These are phyloP conservation scores for Speleostelium caveatum DNA, from an alignment of 78 protist species.

Conservation along the genomic window DNA sequence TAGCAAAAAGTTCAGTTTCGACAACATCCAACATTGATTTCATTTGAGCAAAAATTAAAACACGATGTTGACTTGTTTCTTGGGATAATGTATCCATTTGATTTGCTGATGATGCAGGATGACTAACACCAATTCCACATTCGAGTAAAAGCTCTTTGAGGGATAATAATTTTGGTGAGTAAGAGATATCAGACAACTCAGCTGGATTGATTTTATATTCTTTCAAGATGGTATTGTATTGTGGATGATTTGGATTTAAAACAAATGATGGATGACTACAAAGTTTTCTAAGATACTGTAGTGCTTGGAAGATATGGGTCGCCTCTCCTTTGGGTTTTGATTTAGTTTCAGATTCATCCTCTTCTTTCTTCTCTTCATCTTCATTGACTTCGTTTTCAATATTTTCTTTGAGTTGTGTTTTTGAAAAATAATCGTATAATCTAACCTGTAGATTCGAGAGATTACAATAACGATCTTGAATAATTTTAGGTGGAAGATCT, in stretches of 20 bases:
- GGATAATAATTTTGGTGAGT: constrained; percentile 91
- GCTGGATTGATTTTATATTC: background rate
- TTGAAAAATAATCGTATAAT: constrained; percentile 66
- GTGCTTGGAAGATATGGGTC: constrained; percentile 89
- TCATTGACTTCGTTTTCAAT: constrained; percentile 21
- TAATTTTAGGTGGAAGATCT: constrained; percentile 98
- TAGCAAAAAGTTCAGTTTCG: constrained; percentile 83
- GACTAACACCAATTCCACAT: constrained; percentile 86
- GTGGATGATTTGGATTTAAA: constrained; percentile 78
- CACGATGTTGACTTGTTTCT: constrained; percentile 85
- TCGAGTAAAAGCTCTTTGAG: constrained; percentile 84
- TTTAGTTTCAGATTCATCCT: background rate
- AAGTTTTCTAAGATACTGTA: constrained; percentile 91
- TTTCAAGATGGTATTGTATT: background rate
- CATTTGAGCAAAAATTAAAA: constrained; percentile 92
- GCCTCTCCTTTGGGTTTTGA: background rate
- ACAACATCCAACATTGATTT: constrained; percentile 90
- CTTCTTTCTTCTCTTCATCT: constrained; percentile 18
- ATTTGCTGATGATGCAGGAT: background rate
- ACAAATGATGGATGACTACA: constrained; percentile 93
- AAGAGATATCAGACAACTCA: constrained; percentile 41
- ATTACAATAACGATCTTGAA: constrained; percentile 92
- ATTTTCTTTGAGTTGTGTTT: constrained; percentile 23
- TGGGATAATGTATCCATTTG: background rate
- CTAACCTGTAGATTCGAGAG: constrained; percentile 85